phyloP scores from a whole-genome alignment of 1,139 yeast genomes.

The Kurtzmaniella quercitrusa region DNA sequence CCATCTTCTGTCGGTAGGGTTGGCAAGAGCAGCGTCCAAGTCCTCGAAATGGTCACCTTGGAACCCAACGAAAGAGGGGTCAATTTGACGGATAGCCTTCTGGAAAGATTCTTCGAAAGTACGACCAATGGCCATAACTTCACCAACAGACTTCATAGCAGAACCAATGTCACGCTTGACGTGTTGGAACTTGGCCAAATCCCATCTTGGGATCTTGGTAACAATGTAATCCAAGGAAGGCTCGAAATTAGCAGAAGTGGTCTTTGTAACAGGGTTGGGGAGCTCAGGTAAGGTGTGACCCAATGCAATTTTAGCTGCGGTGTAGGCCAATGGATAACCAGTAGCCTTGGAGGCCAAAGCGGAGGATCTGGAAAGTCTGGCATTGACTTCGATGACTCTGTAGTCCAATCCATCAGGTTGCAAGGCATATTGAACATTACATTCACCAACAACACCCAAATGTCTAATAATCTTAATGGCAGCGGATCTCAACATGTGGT shows the following conservation, averaged over 20 bases:
- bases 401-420: constrained; percentile 94
- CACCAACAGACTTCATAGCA: constrained; percentile 98
- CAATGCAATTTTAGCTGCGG: constrained; percentile 95
- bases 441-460: constrained; percentile 97
- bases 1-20: constrained; percentile 98
- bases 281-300: constrained; percentile 93
- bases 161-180: constrained; percentile 92
- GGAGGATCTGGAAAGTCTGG: constrained; percentile 94
- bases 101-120: constrained; percentile 97
- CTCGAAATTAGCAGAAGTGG: constrained; percentile 94
- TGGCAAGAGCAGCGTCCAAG: constrained; percentile 72
- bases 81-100: constrained; percentile 96
- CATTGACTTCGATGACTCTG: constrained; percentile 96
- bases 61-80: constrained; percentile 86
- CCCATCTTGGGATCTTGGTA: constrained; percentile 98
- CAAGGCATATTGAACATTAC: constrained; percentile 96
- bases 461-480: constrained; percentile 97
- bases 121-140: constrained; percentile 98
- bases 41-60: constrained; percentile 83
- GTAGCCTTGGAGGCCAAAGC: constrained; percentile 98
- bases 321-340: constrained; percentile 96
- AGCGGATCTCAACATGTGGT: constrained; percentile 95
- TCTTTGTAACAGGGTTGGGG: constrained; percentile 94
- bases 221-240: constrained; percentile 96
- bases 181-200: constrained; percentile 89